Percentiles rank a stretch among this genome's conserved stretches.
Conservation (phyloP, 257 asterid genomes). For the Henckelia pumila region DNA sequence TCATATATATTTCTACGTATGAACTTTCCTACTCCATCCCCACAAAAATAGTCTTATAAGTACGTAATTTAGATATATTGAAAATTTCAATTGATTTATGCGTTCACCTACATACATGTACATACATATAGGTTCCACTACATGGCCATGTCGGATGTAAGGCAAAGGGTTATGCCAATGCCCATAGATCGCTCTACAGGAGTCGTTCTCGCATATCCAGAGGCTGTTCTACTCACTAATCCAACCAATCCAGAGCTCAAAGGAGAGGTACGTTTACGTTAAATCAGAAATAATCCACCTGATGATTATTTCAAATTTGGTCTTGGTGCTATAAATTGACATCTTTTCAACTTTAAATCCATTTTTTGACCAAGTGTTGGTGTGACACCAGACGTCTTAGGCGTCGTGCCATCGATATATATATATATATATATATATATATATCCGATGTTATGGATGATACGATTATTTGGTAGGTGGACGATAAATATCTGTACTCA, state of each 20-base stretch:
- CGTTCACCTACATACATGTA: not conserved
- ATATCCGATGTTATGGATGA: too few species aligned
- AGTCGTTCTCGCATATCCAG: constrained; percentile 38
- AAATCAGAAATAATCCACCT: too few species aligned
- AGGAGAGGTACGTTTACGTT: too few species aligned
- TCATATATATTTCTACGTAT: too few species aligned
- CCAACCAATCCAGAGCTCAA: constrained; percentile 38
- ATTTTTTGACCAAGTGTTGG: too few species aligned
- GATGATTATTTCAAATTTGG: too few species aligned
- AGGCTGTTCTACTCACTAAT: constrained; percentile 52
- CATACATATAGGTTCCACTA: constrained; percentile 43
- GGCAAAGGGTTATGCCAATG: constrained; percentile 58
- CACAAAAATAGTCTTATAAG: too few species aligned
- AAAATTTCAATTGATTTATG: not conserved
- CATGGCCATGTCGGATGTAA: constrained; percentile 60
- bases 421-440: too few species aligned
- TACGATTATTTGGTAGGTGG: not conserved
- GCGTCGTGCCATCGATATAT: too few species aligned
- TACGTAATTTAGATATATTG: not conserved
- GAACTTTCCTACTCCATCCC: not conserved
- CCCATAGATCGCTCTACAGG: constrained; percentile 37
- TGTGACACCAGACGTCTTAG: too few species aligned
- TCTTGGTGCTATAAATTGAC: too few species aligned
- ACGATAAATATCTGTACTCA: constrained; percentile 4
- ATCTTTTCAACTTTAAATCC: too few species aligned